Conservation (phyloP, 352 stramenopile species). For the Vaucheria bursata region DNA sequence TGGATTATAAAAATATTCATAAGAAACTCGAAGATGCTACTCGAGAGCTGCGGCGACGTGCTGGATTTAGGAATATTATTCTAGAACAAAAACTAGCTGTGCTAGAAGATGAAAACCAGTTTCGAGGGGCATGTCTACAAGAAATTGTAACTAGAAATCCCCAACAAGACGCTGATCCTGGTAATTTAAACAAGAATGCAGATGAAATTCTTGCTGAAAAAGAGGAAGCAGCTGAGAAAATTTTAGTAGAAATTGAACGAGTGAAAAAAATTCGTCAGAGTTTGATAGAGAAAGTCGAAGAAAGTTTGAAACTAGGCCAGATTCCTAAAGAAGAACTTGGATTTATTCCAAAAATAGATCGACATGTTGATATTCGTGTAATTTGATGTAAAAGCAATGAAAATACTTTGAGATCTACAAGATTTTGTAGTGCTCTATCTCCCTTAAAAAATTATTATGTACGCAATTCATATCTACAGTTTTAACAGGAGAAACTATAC, state of each 20-base stretch:
- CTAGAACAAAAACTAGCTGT: conserved; percentile 83
- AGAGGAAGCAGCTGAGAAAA: background rate
- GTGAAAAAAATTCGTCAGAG: background rate
- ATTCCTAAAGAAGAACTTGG: background rate
- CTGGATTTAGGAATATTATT: conserved; percentile 80
- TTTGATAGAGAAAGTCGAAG: background rate
- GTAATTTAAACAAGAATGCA: no score
- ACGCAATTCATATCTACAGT: no score
- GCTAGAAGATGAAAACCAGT: conserved; percentile 69
- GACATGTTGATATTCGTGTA: no score
- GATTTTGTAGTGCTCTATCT: no score
- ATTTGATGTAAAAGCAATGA: no score
- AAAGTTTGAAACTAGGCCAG: no score
- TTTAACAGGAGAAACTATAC: no score
- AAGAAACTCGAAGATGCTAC: conserved; percentile 72
- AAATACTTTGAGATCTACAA: no score
- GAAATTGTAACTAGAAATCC: conserved; percentile 55
- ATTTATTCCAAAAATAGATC: no score
- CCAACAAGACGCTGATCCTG: background rate
- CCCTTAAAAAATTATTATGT: no score
- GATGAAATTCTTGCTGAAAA: background rate
- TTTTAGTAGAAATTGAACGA: background rate
- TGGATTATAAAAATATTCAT: conserved; percentile 77
- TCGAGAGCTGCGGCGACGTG: conserved; percentile 83
- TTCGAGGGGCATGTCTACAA: conserved; percentile 79